Evolutionary conservation across 2,329 filamentous ascomycete species (phyloP).

Genomic region (Cadophora sp.): DNA sequence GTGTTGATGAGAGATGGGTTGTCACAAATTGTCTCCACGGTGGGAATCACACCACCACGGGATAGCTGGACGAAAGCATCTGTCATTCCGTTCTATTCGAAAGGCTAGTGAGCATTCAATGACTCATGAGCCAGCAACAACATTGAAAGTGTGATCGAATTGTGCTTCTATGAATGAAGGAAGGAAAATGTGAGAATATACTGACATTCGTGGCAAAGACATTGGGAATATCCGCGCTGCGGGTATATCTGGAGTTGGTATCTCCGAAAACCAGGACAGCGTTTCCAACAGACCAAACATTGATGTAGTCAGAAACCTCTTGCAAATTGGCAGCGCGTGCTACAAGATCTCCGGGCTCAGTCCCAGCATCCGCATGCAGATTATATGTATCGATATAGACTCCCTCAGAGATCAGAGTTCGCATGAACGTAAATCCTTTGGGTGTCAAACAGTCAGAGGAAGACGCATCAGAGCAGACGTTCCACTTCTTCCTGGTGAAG

Average conservation of each 20-base stretch:
- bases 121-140: background rate
- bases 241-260: conserved; percentile 69
- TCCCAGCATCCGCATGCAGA: conserved; percentile 69
- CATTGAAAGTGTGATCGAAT: background rate
- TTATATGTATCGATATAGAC: conserved; percentile 71
- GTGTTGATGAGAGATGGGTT: conserved; percentile 60
- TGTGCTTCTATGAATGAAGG: too few species aligned
- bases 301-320: conserved; percentile 65
- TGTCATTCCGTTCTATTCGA: conserved; percentile 57
- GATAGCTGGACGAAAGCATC: conserved; percentile 67
- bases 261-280: conserved; percentile 70
- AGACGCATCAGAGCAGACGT: conserved; percentile 60
- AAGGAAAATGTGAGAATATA: background rate
- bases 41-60: conserved; percentile 54
- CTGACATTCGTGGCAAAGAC: conserved; percentile 49
- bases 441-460: conserved; percentile 69
- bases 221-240: conserved; percentile 57
- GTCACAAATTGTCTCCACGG: conserved; percentile 54
- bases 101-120: conserved; percentile 45
- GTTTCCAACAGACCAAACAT: conserved; percentile 61
- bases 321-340: conserved; percentile 65
- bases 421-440: conserved; percentile 75
- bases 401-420: conserved; percentile 56
- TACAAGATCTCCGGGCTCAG: conserved; percentile 55
- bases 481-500: conserved; percentile 65